Evolutionary conservation across 352 stramenopile genomes (phyloP).

Genomic region (Phytophthora aleatoria): DNA sequence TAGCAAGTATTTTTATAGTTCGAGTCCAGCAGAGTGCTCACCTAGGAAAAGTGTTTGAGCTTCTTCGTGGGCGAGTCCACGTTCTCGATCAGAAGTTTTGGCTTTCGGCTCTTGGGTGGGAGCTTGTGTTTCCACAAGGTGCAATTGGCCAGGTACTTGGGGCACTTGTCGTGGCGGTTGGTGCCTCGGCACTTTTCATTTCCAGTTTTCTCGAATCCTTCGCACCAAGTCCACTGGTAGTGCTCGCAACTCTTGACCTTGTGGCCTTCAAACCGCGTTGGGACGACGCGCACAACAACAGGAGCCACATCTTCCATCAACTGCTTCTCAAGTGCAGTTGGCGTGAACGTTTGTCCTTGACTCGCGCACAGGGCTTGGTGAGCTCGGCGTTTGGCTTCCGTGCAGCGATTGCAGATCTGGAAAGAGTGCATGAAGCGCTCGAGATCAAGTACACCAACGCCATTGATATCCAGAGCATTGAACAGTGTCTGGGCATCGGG

Average conservation of each 20-base stretch:
- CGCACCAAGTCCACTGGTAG: slow-evolving; percentile 89
- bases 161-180: slow-evolving; percentile 86
- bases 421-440: slow-evolving; percentile 87
- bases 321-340: slow-evolving; percentile 61
- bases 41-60: slow-evolving; percentile 76
- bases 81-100: slow-evolving; percentile 64
- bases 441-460: slow-evolving; percentile 50
- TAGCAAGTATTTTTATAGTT: slow-evolving; percentile 3
- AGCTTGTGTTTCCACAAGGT: slow-evolving; percentile 89
- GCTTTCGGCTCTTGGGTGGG: slow-evolving; percentile 83
- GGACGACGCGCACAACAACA: slow-evolving; percentile 80
- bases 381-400: slow-evolving; percentile 72
- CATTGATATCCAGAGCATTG: slow-evolving; percentile 56
- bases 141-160: slow-evolving; percentile 87
- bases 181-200: slow-evolving; percentile 88
- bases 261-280: slow-evolving; percentile 64
- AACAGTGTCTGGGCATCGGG: slow-evolving; percentile 62
- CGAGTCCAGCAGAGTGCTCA: slow-evolving; percentile 4
- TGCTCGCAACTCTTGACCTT: slow-evolving; percentile 88
- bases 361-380: slow-evolving; percentile 60
- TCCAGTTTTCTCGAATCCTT: slow-evolving; percentile 82
- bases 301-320: slow-evolving; percentile 81
- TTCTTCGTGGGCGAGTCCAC: slow-evolving; percentile 88
- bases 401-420: slow-evolving; percentile 88
- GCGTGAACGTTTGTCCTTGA: slow-evolving; percentile 52